Conservation (phyloP, 2,329 filamentous ascomycete species). For the Ceratocystis cubensis region DNA sequence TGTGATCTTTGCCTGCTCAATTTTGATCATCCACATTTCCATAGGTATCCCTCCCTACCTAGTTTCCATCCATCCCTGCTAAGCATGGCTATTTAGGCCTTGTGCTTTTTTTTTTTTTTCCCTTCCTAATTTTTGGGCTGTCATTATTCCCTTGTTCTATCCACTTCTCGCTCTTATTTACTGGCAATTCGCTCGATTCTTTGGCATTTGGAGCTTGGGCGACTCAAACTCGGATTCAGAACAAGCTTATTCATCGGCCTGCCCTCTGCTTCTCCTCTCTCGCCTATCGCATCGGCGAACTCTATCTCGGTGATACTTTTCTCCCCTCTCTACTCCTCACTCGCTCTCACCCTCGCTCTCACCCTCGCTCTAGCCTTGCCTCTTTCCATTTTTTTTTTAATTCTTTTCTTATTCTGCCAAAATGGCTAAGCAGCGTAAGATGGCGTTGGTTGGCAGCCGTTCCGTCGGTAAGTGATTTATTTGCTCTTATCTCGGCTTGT, state of each 20-base stretch:
- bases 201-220: constrained; percentile 7
- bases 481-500: background rate
- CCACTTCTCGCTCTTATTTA: no score
- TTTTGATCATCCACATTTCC: background rate
- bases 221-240: background rate
- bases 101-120: constrained; percentile 5
- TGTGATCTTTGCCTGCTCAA: background rate
- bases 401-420: constrained; percentile 21
- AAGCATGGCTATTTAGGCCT: background rate
- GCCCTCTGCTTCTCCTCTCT: background rate
- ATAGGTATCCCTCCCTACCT: background rate
- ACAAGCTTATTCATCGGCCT: constrained; percentile 6
- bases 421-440: constrained; percentile 75
- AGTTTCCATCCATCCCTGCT: background rate
- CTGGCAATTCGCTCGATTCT: background rate
- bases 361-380: background rate
- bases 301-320: background rate
- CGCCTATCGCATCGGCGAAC: background rate
- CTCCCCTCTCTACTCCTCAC: background rate
- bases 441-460: constrained; percentile 88
- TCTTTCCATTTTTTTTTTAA: background rate
- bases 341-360: no score
- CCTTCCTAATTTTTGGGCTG: background rate
- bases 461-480: constrained; percentile 51
- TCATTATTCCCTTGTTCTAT: no score